Conservation (phyloP, 2,329 filamentous ascomycete genomes). For the Lojkania enalia region DNA sequence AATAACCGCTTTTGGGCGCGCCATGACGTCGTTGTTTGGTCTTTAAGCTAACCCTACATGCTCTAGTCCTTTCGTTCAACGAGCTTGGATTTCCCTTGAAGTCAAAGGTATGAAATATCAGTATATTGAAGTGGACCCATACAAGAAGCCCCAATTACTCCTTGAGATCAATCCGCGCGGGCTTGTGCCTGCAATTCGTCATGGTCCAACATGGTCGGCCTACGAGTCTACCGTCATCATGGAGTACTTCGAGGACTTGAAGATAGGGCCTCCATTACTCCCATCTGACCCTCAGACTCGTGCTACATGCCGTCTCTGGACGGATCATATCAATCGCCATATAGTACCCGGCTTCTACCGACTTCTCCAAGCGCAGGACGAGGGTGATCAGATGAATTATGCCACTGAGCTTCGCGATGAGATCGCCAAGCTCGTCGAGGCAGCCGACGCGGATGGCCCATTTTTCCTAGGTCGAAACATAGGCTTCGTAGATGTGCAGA, state of each 20-base stretch:
- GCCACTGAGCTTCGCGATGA: constrained; percentile 66
- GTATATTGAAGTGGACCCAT: constrained; percentile 84
- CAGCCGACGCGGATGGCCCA: constrained; percentile 63
- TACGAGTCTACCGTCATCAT: constrained; percentile 81
- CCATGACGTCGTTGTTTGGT: constrained; percentile 17
- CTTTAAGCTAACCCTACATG: constrained; percentile 13
- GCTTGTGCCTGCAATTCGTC: constrained; percentile 73
- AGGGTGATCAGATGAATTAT: constrained; percentile 60
- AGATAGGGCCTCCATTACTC: constrained; percentile 62
- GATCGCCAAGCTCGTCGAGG: constrained; percentile 64
- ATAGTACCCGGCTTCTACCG: constrained; percentile 78
- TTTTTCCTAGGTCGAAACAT: constrained; percentile 66
- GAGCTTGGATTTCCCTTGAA: constrained; percentile 87
- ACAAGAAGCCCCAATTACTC: constrained; percentile 70
- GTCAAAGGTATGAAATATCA: constrained; percentile 78
- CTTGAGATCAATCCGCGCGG: constrained; percentile 77
- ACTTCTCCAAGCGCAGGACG: constrained; percentile 68
- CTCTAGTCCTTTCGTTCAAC: constrained; percentile 76
- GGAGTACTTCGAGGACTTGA: constrained; percentile 85
- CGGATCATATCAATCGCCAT: constrained; percentile 76
- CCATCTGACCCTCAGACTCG: constrained; percentile 68
- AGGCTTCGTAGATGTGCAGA: constrained; percentile 72
- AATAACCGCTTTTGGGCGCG: not conserved
- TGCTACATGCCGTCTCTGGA: constrained; percentile 78
- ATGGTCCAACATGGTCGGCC: constrained; percentile 75